These are phyloP conservation scores for Pyracantha coccinea DNA, from an alignment of 331 rosid species.

Conservation along the genomic window DNA sequence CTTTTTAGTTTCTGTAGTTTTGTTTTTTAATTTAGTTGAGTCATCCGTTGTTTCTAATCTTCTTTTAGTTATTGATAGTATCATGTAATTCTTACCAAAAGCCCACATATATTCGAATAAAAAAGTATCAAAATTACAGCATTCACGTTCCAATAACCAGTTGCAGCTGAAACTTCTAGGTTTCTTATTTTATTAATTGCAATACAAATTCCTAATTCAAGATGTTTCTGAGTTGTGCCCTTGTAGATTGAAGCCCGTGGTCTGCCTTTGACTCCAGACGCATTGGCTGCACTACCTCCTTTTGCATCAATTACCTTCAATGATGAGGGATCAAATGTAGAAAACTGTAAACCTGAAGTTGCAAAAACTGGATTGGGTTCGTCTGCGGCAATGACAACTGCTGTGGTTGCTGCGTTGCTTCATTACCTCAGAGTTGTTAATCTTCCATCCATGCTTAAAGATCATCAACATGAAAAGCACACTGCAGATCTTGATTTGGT, in stretches of 20 bases:
- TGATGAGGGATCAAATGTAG: constrained; percentile 52
- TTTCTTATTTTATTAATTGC: neutral
- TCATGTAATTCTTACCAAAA: neutral
- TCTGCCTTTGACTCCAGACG: constrained; percentile 75
- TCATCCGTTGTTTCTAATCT: too few species aligned
- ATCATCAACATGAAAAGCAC: constrained; percentile 35
- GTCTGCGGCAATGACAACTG: constrained; percentile 97
- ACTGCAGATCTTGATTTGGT: constrained; percentile 56
- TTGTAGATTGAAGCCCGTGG: constrained; percentile 73
- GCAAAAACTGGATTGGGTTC: constrained; percentile 99
- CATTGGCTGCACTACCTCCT: constrained; percentile 77
- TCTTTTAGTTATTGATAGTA: too few species aligned
- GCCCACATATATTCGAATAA: neutral
- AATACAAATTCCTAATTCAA: neutral
- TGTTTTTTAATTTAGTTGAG: too few species aligned
- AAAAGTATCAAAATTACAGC: neutral
- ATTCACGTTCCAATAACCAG: neutral
- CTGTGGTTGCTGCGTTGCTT: constrained; percentile 95
- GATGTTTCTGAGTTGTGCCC: constrained; percentile 7
- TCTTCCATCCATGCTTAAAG: constrained; percentile 34
- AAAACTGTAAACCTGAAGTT: constrained; percentile 76
- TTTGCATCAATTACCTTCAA: constrained; percentile 82
- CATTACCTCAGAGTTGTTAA: constrained; percentile 73
- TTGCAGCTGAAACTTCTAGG: neutral
- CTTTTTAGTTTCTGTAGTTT: neutral